Conservation (phyloP, 495 filamentous ascomycete species). For the Aspergillus cavernicola region DNA sequence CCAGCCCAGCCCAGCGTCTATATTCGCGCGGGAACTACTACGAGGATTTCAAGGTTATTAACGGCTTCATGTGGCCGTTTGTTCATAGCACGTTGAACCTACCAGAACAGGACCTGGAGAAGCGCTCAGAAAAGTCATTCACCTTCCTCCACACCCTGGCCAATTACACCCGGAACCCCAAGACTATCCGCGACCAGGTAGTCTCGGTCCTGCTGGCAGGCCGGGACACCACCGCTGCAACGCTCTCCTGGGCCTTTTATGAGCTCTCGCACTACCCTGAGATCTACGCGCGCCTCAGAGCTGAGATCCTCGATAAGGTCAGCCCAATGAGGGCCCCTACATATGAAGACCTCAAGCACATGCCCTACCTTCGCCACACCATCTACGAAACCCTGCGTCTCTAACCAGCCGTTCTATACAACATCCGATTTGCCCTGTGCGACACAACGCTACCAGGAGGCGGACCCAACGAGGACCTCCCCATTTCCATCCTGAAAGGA, state of each 20-base stretch:
- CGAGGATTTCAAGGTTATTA: constrained; percentile 3
- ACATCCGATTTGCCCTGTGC: constrained; percentile 3
- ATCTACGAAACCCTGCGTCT: constrained; percentile 6
- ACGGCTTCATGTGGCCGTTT: constrained; percentile 9
- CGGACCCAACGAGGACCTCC: constrained; percentile 6
- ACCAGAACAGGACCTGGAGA: background rate
- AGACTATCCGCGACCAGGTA: constrained; percentile 6
- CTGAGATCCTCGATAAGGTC: constrained; percentile 1
- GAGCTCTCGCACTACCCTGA: constrained; percentile 6
- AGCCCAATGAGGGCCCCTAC: background rate
- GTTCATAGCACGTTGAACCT: background rate
- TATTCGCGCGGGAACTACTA: constrained; percentile 2
- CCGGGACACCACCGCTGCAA: constrained; percentile 8
- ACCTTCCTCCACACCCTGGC: constrained; percentile 8
- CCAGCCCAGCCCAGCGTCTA: constrained; percentile 1
- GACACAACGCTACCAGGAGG: constrained; percentile 7
- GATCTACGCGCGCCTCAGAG: background rate
- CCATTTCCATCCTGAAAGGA: constrained; percentile 7
- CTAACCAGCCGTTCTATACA: constrained; percentile 8
- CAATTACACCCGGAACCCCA: constrained; percentile 2
- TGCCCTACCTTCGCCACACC: constrained; percentile 6
- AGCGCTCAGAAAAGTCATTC: background rate
- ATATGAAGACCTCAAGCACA: constrained; percentile 8
- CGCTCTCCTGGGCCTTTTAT: constrained; percentile 5
- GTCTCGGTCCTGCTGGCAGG: constrained; percentile 3